Percentiles rank a stretch among this genome's conserved stretches.
These are phyloP conservation scores for Acer saccharum DNA, from an alignment of 345 rosid genomes.

Conservation along the genomic window DNA sequence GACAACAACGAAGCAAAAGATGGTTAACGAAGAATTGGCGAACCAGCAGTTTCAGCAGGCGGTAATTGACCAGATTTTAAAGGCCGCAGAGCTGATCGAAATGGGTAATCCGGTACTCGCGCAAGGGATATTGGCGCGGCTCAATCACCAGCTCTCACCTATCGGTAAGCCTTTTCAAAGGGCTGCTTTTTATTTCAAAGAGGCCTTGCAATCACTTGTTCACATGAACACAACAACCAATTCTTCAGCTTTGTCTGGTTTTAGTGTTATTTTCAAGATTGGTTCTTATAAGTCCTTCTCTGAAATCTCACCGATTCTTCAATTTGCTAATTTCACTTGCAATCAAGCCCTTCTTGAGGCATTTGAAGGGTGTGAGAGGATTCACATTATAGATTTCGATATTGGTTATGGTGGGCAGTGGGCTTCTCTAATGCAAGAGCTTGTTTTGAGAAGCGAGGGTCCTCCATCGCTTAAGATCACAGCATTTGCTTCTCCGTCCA, in stretches of 20 bases:
- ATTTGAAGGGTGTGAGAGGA: constrained; percentile 50
- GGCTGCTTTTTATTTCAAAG: constrained; percentile 80
- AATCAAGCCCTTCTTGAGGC: constrained; percentile 86
- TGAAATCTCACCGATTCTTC: constrained; percentile 82
- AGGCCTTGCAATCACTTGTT: constrained; percentile 68
- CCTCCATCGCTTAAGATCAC: constrained; percentile 69
- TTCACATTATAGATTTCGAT: constrained; percentile 90
- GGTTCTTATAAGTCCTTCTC: constrained; percentile 87
- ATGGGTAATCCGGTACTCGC: constrained; percentile 81
- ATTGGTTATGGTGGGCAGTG: constrained; percentile 90
- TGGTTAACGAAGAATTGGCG: constrained; percentile 44
- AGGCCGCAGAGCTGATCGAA: constrained; percentile 90
- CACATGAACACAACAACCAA: constrained; percentile 27
- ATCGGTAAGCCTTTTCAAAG: constrained; percentile 74
- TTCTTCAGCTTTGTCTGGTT: constrained; percentile 37
- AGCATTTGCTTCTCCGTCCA: constrained; percentile 59
- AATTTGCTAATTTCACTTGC: constrained; percentile 82
- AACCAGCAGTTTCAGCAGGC: constrained; percentile 73
- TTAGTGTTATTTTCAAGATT: constrained; percentile 63
- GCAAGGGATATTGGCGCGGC: constrained; percentile 99
- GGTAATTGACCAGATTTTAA: constrained; percentile 70
- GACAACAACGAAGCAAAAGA: constrained; percentile 33
- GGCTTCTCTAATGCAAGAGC: constrained; percentile 96
- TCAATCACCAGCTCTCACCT: constrained; percentile 98
- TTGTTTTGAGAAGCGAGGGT: constrained; percentile 54